Base-by-base conservation (phyloP, 768 basidiomycete genomes). In the Boletus reticulatus region DNA sequence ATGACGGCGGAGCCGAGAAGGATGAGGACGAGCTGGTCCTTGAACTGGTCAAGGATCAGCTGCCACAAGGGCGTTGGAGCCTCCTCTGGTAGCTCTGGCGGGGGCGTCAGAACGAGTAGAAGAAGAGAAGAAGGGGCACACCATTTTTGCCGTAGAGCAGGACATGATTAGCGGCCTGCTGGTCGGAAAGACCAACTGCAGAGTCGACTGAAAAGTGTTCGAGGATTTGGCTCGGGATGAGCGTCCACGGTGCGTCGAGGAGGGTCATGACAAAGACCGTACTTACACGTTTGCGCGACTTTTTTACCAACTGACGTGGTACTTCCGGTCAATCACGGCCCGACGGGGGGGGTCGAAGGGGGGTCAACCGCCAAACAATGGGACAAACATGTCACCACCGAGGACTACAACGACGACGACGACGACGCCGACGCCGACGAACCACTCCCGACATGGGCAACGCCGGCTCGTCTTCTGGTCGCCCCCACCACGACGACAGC, bases 1-100 rank as follows among this genome's bases (percentile, higher is more conserved):
- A 98, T 81, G 43, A 91, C 86, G 13, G 96, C 96, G 2, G 94
- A 97, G 3, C 82, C 94, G 44, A 99, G 87, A 34, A 99, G 83
- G 67, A 99, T 98, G 59, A 99, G 87, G 41, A 99, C 96, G 29
- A 99, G 84, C 73, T 97, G 94, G 75, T 99, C 96, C 78, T 98
- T 89, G 81, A 99, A 99, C 75, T 99, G 96, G 62, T 97, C 94
- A n/a, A 99, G 80, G 56, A 99, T 88, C 57, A 98, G 85, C 67
- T 92, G 82, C 92, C 94, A 94, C 32, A 98, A 68, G 4, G 95
- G 92, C 5, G 96, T 97, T 4, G 92, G 76, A 0, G 92, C 88
- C 11, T 95, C 92, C 67, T 97, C 94, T 12, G 96, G 95, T 8
- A 99, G 80, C 67, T 92, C 96, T 98, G 70, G 14, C 47, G 41